Base-by-base conservation (phyloP, 2,329 filamentous ascomycete species). In the Pseudogymnoascus sp. region DNA sequence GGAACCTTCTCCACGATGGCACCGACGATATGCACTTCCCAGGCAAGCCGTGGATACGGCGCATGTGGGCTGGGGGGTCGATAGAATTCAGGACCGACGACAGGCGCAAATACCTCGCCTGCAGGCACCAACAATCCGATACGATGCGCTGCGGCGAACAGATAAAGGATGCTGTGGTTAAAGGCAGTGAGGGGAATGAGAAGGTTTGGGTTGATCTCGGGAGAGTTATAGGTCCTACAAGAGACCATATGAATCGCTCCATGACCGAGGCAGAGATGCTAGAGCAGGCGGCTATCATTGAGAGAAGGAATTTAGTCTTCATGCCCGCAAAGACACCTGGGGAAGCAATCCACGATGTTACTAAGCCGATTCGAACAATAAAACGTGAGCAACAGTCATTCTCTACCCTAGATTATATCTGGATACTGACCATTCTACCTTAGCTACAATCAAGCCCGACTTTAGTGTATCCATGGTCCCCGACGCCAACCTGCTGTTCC, bases 21-120 rank as follows among this genome's bases (percentile, higher is more conserved):
- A 95, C 92, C 0, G 93, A 97, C 72, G 79, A 84, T 4, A 79
- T 88, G 61, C 91, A 96, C 71, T 86, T 81, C 23, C 93, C 93
- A 0, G 90, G 88, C 1, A 72, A 72, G 3, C 85, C 86, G 1
- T 96, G 90, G 72, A 81, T 81, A 60, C 83, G 90, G 22, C 86
- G 94, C 16, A 85, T 99, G 78, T 99, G 94, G 94, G 91, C 90
- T 12, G 92, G 92, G 33, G 94, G 93, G 0, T 81, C 82, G 41
- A 75, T 97, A 7, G 72, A 71, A 1, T 89, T 90, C 67, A 73
- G 75, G 16, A 64, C 73, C 33, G 65, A 67, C 4, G 25, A 16
- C 3, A 25, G 22, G n/a, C 14, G 55, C 22, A 61, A 19, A 28
- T 12, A 11, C 11, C 25, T 38, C 28, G 9, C 12, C 6, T 38